Evolutionary conservation across 139 green algal genomes (phyloP), one percentile per base, ranked within the genome.

Genomic region (Marvania coccoides): DNA sequence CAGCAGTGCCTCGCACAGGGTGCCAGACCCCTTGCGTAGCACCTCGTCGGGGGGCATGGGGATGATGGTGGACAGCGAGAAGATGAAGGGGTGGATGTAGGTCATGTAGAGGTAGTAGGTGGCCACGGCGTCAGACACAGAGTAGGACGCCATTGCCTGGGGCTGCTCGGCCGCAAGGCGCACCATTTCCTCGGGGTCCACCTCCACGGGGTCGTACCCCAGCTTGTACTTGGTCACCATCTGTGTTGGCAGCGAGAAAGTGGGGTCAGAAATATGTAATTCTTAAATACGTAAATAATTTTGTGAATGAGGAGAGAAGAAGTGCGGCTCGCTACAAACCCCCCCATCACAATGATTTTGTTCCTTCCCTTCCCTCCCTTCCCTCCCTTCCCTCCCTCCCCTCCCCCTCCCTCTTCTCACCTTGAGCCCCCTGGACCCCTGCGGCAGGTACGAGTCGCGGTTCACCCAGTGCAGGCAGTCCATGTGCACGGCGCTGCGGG

Each of bases 91-190:
- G 80, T 99, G 91, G 64, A 99, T 94, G 87, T 98, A 99, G 42
- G 82, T 97, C 90, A 95, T 96, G 86, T 98, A 98, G 56, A 98
- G 87, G 80, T 97, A 98, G 75, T 96, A 98, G 23, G 93, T 98
- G 23, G 89, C 74, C 34, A 98, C 90, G 3, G 93, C 93, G 67
- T 98, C 93, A 4, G 93, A 98, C 10, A 98, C 93, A 1, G 90
- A 97, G 77, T 98, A 98, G 28, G 75, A 82, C 7, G 93, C 93
- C 92, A 98, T 98, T 45, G 77, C 80, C 81, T 95, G 88, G 3
- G 80, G 83, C 56, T 67, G 47, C 69, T 87, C 81, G 19, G 71
- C 65, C n/a, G 80, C 80, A 63, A 84, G 77, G 12, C 76, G 61
- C 30, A 85, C 67, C 93, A 98, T 98, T 71, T 98, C 90, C 77